A percentile compares a stretch with the other conserved stretches of the same genome.
Evolutionary conservation across 805 yeast species (phyloP).

Genomic region (Torulaspora microellipsoides): DNA sequence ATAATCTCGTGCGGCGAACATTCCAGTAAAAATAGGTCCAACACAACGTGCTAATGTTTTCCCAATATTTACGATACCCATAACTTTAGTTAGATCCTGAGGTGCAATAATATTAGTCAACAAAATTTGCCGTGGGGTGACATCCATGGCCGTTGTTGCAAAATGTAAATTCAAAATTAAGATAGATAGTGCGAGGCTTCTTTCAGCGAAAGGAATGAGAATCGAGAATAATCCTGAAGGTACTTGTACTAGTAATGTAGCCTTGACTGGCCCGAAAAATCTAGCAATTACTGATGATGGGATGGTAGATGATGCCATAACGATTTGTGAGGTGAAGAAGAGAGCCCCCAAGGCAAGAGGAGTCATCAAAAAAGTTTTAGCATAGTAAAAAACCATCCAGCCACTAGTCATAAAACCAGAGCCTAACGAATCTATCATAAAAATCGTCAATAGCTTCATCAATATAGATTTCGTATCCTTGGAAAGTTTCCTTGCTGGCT

Average conservation of each 20-base stretch:
- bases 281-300: constrained; percentile 73
- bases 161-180: constrained; percentile 50
- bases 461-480: constrained; percentile 42
- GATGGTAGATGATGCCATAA: constrained; percentile 64
- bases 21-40: constrained; percentile 79
- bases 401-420: constrained; percentile 85
- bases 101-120: constrained; percentile 62
- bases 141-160: constrained; percentile 77
- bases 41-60: constrained; percentile 80
- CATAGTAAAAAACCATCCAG: constrained; percentile 83
- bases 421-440: constrained; percentile 84
- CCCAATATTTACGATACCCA: constrained; percentile 83
- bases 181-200: constrained; percentile 42
- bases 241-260: constrained; percentile 67
- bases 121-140: constrained; percentile 82
- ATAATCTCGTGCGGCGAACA: constrained; percentile 49
- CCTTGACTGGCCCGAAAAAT: constrained; percentile 69
- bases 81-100: constrained; percentile 63
- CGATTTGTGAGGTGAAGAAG: constrained; percentile 58
- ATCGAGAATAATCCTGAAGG: constrained; percentile 70
- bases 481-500: constrained; percentile 28
- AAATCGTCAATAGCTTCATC: constrained; percentile 49
- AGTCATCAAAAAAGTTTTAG: constrained; percentile 47
- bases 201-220: constrained; percentile 45
- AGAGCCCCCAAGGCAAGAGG: constrained; percentile 61